These are phyloP conservation scores for Lonicera japonica DNA, from an alignment of 129 eudicot genomes.

Conservation along the genomic window DNA sequence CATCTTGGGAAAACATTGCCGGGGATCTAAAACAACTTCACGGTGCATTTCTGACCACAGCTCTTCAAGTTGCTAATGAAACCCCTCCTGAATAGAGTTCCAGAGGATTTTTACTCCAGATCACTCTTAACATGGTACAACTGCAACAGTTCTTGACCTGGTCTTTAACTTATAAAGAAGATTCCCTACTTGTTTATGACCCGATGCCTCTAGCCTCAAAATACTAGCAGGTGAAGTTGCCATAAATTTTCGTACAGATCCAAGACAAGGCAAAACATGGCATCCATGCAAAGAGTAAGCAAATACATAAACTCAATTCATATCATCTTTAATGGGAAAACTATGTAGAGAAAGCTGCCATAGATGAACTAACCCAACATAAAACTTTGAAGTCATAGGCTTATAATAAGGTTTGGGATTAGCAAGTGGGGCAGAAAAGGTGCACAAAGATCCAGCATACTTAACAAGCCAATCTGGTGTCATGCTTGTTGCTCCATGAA, in stretches of 20 bases:
- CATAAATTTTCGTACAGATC: constrained; percentile 27
- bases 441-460: too few relatives aligned
- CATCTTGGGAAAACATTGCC: too few relatives aligned
- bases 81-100: constrained; percentile 39
- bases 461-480: too few relatives aligned
- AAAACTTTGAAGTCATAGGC: constrained; percentile 45
- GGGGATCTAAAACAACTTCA: too few relatives aligned
- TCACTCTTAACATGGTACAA: constrained; percentile 41
- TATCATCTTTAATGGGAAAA: constrained; percentile 51
- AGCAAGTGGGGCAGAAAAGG: constrained; percentile 57
- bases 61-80: constrained; percentile 34
- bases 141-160: constrained; percentile 41
- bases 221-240: too few relatives aligned
- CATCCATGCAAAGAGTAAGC: constrained; percentile 76
- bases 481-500: too few relatives aligned
- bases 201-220: too few relatives aligned
- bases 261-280: constrained; percentile 64
- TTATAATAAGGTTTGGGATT: constrained; percentile 79
- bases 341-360: constrained; percentile 75
- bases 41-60: too few relatives aligned
- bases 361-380: constrained; percentile 38
- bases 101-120: constrained; percentile 55
- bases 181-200: too few relatives aligned
- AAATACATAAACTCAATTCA: constrained; percentile 44
- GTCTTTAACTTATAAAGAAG: too few relatives aligned